These are phyloP conservation scores for Jimgerdemannia lactiflua DNA, from an alignment of 192 early-diverging fungal genomes.

Conservation along the genomic window DNA sequence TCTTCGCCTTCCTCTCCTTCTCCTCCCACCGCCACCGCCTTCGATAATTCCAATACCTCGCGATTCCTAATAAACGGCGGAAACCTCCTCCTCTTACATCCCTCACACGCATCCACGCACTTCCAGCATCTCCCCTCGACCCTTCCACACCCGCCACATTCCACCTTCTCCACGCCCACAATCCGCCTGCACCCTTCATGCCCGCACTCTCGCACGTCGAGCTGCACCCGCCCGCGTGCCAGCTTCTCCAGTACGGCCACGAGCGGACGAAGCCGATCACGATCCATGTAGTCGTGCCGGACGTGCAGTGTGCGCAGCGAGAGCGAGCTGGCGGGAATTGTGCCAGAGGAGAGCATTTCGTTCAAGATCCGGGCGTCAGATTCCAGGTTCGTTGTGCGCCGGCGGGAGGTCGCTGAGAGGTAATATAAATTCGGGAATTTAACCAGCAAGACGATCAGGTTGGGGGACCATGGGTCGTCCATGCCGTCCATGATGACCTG, in stretches of 20 bases:
- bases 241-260: conserved; percentile 20
- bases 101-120: not conserved
- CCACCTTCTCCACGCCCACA: not conserved
- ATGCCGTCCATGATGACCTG: conserved; percentile 47
- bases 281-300: conserved; percentile 44
- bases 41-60: not conserved
- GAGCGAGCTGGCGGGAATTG: conserved; percentile 25
- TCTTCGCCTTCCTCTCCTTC: not conserved
- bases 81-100: not conserved
- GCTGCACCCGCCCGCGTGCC: conserved; percentile 11
- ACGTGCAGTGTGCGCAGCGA: conserved; percentile 29
- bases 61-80: not conserved
- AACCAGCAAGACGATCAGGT: conserved; percentile 46
- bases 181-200: not conserved
- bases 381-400: conserved; percentile 37
- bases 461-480: conserved; percentile 39
- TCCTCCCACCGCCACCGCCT: not conserved
- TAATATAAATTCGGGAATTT: conserved; percentile 42
- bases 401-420: conserved; percentile 33
- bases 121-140: not conserved
- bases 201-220: conserved; percentile 32
- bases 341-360: conserved; percentile 33
- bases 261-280: conserved; percentile 13
- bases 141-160: not conserved
- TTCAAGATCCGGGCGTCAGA: conserved; percentile 38